Evolutionary conservation across 2,329 filamentous ascomycete species (phyloP).

Genomic region (Macrophomina tecta): DNA sequence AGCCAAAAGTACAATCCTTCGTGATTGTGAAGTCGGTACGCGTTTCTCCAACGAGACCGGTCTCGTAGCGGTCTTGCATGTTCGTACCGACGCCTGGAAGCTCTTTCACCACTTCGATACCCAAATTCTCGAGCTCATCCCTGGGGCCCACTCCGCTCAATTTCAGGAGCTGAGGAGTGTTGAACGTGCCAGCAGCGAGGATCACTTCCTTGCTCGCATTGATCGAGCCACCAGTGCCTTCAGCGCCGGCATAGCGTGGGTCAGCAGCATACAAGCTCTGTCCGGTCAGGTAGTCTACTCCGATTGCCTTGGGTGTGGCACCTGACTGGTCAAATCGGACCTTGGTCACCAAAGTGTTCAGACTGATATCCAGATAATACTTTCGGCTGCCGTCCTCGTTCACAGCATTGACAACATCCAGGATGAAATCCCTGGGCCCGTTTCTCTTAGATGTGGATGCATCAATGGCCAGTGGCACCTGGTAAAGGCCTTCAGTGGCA

Average conservation of each 20-base stretch:
- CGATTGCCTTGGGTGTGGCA: conserved; percentile 47
- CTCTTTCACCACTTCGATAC: conserved; percentile 62
- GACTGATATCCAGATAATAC: conserved; percentile 63
- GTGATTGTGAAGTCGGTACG: conserved; percentile 29
- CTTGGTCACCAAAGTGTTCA: conserved; percentile 70
- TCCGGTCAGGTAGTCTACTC: conserved; percentile 51
- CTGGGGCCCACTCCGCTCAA: conserved; percentile 67
- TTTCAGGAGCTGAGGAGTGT: conserved; percentile 69
- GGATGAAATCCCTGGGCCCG: conserved; percentile 63
- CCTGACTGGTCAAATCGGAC: conserved; percentile 67
- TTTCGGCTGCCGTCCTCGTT: conserved; percentile 34
- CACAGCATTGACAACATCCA: conserved; percentile 55
- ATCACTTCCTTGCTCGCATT: conserved; percentile 54
- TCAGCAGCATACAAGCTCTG: conserved; percentile 47
- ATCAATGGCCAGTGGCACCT: conserved; percentile 59
- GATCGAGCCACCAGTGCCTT: conserved; percentile 49
- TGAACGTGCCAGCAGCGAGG: conserved; percentile 61
- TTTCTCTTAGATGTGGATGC: conserved; percentile 50
- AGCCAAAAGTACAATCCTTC: conserved; percentile 42
- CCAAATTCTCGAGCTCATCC: conserved; percentile 58
- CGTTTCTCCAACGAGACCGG: conserved; percentile 36
- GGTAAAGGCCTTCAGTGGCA: conserved; percentile 56
- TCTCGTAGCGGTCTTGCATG: conserved; percentile 66
- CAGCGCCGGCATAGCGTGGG: conserved; percentile 35
- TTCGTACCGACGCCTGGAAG: conserved; percentile 69